Base-by-base conservation (phyloP, 164 flowering plant genomes). In the Stephania japonica region DNA sequence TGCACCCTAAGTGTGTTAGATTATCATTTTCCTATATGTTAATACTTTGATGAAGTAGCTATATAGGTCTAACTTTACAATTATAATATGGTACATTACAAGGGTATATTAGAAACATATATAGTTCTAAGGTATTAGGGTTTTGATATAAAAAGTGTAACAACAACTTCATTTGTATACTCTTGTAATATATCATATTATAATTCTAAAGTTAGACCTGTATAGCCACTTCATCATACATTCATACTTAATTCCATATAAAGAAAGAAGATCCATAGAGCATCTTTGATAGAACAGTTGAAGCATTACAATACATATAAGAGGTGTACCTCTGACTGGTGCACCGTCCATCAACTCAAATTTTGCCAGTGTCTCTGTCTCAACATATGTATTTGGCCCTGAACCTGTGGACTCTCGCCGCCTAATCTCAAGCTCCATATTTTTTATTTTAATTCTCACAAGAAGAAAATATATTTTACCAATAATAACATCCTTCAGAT, bases 321-420 rank as follows among this genome's bases (percentile, higher is more conserved):
- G 14, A 13, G 24, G 50, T 65, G 21, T 88, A 94, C 98, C 98
- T 92, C 98, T 86, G 44, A 92, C 97, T 19, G 98, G 98, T 79
- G 96, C 96, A 77, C 98, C 98, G 86, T 94, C 98, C 98, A 94
- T 94, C 83, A 94, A 82, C 77, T 92, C 98, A 75, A 87, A 94
- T 77, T 94, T 94, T 65, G 98, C 98, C 32, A 94, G 90, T 24
- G 98, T 94, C 79, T 88, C 94, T 23, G 98, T 94, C 86, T 94
- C 98, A 73, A 94, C 97, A 83, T 88, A 91, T 26, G 98, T 92
- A 78, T 87, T 94, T 65, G 92, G 81, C 67, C 98, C 98, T 64
- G 98, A 86, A 63, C 98, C 98, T 25, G 98, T 94, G 67, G 98
- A 92, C 80, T 94, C 97, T 71, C 98, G 86, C 9, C 98, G 91